Base-by-base conservation (phyloP, 129 eudicot genomes). In the Escallonia rubra region DNA sequence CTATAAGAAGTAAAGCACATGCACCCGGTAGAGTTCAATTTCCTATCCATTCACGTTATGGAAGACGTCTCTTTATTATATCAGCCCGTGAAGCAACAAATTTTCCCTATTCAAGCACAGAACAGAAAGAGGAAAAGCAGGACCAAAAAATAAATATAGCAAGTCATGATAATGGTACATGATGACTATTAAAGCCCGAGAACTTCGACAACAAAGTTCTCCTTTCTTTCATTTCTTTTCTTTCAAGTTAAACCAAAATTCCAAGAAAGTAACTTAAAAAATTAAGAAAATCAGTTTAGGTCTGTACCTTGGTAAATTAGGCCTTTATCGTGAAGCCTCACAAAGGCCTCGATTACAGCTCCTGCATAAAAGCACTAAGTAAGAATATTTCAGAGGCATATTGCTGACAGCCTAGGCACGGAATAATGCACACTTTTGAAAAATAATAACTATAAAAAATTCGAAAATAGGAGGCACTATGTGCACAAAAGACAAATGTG, bases 281-380 rank as follows among this genome's bases (percentile, higher is more conserved):
- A 3, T 41, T 23, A 13, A 7, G 15, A 43, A 54, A 50, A 3
- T 70, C 50, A 61, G 55, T 60, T 44, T 10, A 58, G 55, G 65
- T 63, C 11, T 53, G 8, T 77, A 90, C 99, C 99, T 87, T 89
- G 95, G 77, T 94, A 89, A 70, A 94, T 94, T 57, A 94, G 89
- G 76, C 93, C 99, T 85, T 94, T 90, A 78, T 94, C 97, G 13
- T 94, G 96, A 78, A 94, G 96, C 84, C 83, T 87, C 58, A 85
- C 75, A 64, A 94, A 94, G 43, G 99, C 99, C 77, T 94, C 99
- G 60, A 77, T 71, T 34, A 94, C 97, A 75, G 99, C 93, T 70
- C 95, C 97, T 90, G 96, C 67, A 71, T 10, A 57, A 57, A 65
- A 57, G 5, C 39, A 43, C 7, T 51, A 70, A 61, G 53, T 72